Evolutionary conservation across 371 early-diverging fungal genomes (phyloP).

Genomic region (Actinomucor elegans): DNA sequence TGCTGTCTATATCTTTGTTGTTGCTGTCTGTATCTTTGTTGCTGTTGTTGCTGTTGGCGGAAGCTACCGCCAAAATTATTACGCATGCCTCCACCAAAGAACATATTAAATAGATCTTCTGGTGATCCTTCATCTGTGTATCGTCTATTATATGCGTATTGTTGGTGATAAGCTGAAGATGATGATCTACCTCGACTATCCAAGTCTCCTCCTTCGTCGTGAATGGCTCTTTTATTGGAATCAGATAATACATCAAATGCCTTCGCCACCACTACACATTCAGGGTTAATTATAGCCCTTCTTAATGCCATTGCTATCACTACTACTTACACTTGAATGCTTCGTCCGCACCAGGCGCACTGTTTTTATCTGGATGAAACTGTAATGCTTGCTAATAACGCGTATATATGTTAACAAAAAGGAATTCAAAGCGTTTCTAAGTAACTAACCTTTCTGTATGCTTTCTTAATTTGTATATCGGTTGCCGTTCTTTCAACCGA

Average conservation of each 20-base stretch:
- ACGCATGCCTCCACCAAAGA: constrained; percentile 68
- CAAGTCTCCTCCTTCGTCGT: constrained; percentile 85
- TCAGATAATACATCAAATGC: constrained; percentile 90
- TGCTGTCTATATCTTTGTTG: constrained; percentile 14
- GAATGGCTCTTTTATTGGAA: constrained; percentile 78
- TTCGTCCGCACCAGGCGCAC: constrained; percentile 95
- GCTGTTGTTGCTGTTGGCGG: constrained; percentile 7
- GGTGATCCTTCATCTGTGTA: constrained; percentile 79
- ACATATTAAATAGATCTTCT: constrained; percentile 92
- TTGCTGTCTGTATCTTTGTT: constrained; percentile 11
- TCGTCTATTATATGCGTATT: constrained; percentile 30
- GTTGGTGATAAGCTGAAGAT: constrained; percentile 15
- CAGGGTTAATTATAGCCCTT: neutral
- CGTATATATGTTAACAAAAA: neutral
- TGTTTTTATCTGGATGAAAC: constrained; percentile 98
- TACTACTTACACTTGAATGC: constrained; percentile 82
- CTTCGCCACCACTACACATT: constrained; percentile 72
- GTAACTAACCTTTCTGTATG: constrained; percentile 60
- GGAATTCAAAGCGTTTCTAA: neutral
- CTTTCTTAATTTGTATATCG: constrained; percentile 91
- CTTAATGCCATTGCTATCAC: neutral
- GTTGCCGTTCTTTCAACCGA: constrained; percentile 79
- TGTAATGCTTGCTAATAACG: constrained; percentile 80
- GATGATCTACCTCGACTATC: constrained; percentile 42
- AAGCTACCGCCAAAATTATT: constrained; percentile 8